Percentiles rank a stretch among this genome's conserved stretches.
phyloP scores from a whole-genome alignment of 2,329 filamentous ascomycete genomes.

The Xylaria sp. region DNA sequence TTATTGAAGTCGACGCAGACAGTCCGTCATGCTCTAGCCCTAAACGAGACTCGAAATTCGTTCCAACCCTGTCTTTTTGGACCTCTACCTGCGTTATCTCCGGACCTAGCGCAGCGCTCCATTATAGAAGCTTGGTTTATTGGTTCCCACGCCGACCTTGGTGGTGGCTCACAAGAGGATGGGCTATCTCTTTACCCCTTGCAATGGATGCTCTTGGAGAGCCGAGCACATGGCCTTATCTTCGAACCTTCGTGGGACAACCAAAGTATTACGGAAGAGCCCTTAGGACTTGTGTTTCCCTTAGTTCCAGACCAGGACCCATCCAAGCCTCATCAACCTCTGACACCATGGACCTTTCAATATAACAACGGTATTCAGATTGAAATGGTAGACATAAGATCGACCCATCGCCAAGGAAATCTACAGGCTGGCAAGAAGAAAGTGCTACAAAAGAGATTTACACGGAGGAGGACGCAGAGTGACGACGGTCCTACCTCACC shows the following conservation, averaged over 20 bases:
- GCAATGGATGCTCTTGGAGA: slow-evolving; percentile 56
- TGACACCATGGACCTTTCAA: slow-evolving; percentile 40
- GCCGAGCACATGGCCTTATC: slow-evolving; percentile 47
- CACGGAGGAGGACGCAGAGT: slow-evolving; percentile 22
- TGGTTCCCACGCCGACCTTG: slow-evolving; percentile 53
- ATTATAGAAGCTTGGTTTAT: slow-evolving; percentile 56
- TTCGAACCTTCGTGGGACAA: slow-evolving; percentile 41
- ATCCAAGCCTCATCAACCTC: slow-evolving; percentile 27
- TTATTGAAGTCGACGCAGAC: slow-evolving; percentile 49
- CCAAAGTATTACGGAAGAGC: slow-evolving; percentile 35
- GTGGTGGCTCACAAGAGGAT: slow-evolving; percentile 51
- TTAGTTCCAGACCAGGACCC: slow-evolving; percentile 28
- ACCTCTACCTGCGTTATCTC: slow-evolving; percentile 44
- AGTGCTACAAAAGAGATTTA: slow-evolving; percentile 30
- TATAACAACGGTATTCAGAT: slow-evolving; percentile 44
- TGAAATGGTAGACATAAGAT: slow-evolving; percentile 42
- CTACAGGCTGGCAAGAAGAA: slow-evolving; percentile 40
- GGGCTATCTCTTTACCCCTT: slow-evolving; percentile 55
- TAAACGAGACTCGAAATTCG: slow-evolving; percentile 52
- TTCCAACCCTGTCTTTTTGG: slow-evolving; percentile 41
- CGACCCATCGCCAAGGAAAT: slow-evolving; percentile 41
- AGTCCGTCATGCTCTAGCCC: slow-evolving; percentile 53
- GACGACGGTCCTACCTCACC: slow-evolving; percentile 16
- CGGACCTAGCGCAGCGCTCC: slow-evolving; percentile 42
- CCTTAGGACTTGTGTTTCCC: slow-evolving; percentile 39